A percentile compares a stretch with the other conserved stretches of the same genome.
These are phyloP conservation scores for Wilcoxina mikolae DNA, from an alignment of 495 filamentous ascomycete species.

Conservation along the genomic window DNA sequence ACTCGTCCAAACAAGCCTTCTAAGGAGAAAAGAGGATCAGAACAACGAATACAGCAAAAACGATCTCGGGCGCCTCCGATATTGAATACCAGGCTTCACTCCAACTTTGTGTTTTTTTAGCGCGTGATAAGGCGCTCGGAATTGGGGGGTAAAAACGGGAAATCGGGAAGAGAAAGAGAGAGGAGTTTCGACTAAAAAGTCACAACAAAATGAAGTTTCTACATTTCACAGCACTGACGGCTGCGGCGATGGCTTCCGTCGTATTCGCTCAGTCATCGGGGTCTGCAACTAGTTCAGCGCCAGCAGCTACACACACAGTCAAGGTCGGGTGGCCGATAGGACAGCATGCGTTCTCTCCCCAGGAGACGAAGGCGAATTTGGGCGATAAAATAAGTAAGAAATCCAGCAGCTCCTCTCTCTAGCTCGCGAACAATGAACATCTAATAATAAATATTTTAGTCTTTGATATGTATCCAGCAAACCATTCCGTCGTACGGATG, in stretches of 20 bases:
- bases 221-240: not conserved
- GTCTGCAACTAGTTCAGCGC: not conserved
- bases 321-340: conserved; percentile 9
- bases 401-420: conserved; percentile 2
- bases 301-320: conserved; percentile 7
- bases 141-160: not conserved
- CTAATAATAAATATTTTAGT: conserved; percentile 10
- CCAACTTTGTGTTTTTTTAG: no score
- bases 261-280: not conserved
- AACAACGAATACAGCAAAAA: not conserved
- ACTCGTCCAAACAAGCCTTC: no score
- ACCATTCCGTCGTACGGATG: conserved; percentile 37
- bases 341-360: conserved; percentile 11
- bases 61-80: not conserved
- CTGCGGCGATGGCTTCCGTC: not conserved
- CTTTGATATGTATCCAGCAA: conserved; percentile 39
- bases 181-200: not conserved
- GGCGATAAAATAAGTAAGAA: conserved; percentile 17
- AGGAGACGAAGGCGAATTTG: conserved; percentile 11
- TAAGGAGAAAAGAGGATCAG: no score
- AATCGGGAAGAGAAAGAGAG: not conserved
- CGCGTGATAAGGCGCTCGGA: not conserved
- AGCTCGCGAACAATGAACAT: not conserved
- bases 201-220: not conserved
- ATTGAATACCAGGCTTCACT: not conserved